Evolutionary conservation across 345 rosid species (phyloP), one percentile per base, ranked within the genome.

Genomic region (Eucalyptus erythrocorys): DNA sequence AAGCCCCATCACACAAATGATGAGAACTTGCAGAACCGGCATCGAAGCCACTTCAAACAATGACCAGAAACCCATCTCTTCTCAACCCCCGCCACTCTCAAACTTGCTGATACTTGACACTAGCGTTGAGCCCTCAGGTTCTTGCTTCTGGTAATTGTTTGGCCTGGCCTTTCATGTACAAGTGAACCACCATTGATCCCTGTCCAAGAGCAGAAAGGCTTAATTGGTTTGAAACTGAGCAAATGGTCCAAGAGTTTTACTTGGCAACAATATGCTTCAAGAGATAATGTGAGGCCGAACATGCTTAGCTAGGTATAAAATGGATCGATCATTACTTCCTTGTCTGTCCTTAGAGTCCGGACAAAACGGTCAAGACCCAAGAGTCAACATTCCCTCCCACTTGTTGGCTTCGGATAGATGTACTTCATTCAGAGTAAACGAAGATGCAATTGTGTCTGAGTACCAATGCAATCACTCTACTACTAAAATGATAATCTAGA

Each of bases 1-100:
- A 91, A 92, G 99, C 98, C 99, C 99, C 87, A 97, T 81, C 53
- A 91, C 45, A 86, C 97, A 93, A 42, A 96, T 95, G 48, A 96
- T 34, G 10, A 91, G 90, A 57, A 98, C 97, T 92, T 98, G 98
- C 85, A 97, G 59, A 57, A 95, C 91, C 30, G 95, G 99, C 98
- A 96, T 94, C 13, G 96, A 93, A 64, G 99, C 96, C 95, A 94
- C 97, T 91, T 89, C 96, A 57, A 98, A 91, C 87, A 97, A 91
- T 37, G 98, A 91, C 97, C 93, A 92, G 92, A 96, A 97, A 16
- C 98, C 99, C 99, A 97, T 96, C 68, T 76, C 61, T 7, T 19
- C 37, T 22, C 15, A n/a, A n/a, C 34, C 13, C 4, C 26, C 43
- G 9, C 55, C 19, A n/a, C n/a, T n/a, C 71, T n/a, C 3, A 30